Conservation (phyloP, 805 yeast genomes). For the Ogataea pilisensis region DNA sequence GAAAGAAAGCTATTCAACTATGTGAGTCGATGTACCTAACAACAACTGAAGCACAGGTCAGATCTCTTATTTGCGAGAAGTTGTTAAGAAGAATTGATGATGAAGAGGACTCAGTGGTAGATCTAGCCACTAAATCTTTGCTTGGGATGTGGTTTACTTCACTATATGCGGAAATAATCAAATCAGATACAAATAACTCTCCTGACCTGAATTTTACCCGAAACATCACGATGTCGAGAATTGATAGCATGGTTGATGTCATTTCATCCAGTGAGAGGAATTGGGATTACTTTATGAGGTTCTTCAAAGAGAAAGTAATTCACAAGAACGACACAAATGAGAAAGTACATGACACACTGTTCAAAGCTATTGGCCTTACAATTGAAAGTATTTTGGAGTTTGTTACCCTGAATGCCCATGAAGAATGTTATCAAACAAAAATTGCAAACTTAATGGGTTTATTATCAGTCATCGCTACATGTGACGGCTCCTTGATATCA, state of each 20-base stretch:
- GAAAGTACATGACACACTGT: conserved; percentile 12
- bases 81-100: conserved; percentile 59
- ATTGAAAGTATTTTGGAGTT: conserved; percentile 35
- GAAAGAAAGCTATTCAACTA: conserved; percentile 57
- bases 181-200: background rate
- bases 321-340: conserved; percentile 23
- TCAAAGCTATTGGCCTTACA: conserved; percentile 24
- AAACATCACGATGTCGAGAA: conserved; percentile 6
- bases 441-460: conserved; percentile 42
- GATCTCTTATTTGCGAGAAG: conserved; percentile 43
- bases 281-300: conserved; percentile 43
- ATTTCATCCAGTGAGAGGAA: conserved; percentile 35
- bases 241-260: conserved; percentile 37
- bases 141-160: conserved; percentile 35
- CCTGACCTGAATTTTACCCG: background rate
- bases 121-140: conserved; percentile 36
- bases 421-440: conserved; percentile 17
- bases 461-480: conserved; percentile 51
- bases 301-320: conserved; percentile 42
- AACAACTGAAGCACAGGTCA: conserved; percentile 29
- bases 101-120: conserved; percentile 57
- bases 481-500: conserved; percentile 48
- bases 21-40: conserved; percentile 43
- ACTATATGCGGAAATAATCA: background rate
- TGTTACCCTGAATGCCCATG: conserved; percentile 33